Evolutionary conservation across 2,329 filamentous ascomycete genomes (phyloP).

Genomic region (Trichoderma koningiopsis): DNA sequence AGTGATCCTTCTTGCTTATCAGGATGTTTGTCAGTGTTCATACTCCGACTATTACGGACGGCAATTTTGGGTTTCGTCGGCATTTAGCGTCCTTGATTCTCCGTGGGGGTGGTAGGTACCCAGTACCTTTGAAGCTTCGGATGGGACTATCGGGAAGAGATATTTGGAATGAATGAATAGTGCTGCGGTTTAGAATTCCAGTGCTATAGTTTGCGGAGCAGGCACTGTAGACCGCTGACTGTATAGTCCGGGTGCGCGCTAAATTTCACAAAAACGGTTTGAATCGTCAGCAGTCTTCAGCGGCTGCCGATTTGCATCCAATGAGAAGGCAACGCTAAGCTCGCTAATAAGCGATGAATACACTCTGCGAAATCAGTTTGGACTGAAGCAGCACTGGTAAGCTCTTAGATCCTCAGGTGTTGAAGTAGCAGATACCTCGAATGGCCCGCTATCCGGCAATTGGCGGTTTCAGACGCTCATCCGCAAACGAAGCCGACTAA

Average conservation of each 20-base stretch:
- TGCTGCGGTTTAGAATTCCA: neutral
- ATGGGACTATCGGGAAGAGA: neutral
- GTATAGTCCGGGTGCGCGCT: neutral
- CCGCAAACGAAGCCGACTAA: neutral
- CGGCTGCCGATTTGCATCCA: neutral
- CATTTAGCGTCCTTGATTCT: conserved; percentile 1
- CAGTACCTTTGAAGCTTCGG: neutral
- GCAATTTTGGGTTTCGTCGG: conserved; percentile 9
- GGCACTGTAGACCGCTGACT: neutral
- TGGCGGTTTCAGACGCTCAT: neutral
- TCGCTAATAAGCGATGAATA: neutral
- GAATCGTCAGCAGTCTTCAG: neutral
- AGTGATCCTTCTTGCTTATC: neutral
- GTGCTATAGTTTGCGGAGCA: neutral
- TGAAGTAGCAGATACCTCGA: neutral
- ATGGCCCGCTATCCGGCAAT: neutral
- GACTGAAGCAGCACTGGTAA: neutral
- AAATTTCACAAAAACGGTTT: neutral
- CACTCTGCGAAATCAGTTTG: neutral
- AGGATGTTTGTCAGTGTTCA: neutral
- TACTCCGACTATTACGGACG: neutral
- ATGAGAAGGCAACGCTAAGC: neutral
- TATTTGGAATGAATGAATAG: neutral
- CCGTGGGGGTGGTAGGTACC: neutral
- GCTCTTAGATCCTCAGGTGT: neutral